These are phyloP conservation scores for Scheffersomyces lignicola DNA, from an alignment of 1,139 yeast genomes.

Conservation along the genomic window DNA sequence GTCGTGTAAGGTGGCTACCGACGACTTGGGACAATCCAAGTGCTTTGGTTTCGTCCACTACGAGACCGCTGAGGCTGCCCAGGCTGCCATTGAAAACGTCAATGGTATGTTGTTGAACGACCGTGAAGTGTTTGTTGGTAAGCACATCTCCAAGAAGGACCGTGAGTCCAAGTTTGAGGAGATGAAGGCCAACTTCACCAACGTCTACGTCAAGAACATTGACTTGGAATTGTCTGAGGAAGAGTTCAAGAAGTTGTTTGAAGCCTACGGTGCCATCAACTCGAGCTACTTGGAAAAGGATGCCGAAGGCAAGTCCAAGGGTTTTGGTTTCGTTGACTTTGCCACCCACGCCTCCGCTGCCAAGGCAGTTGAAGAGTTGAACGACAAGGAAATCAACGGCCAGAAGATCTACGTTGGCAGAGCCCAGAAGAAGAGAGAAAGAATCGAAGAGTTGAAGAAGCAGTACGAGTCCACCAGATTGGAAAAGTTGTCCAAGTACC, in stretches of 20 bases:
- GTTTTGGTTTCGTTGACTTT: constrained; percentile 94
- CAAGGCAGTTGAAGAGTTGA: constrained; percentile 88
- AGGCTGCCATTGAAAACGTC: constrained; percentile 93
- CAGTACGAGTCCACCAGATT: constrained; percentile 92
- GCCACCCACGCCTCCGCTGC: constrained; percentile 86
- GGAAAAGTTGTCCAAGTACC: constrained; percentile 92
- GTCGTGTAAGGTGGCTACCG: constrained; percentile 97
- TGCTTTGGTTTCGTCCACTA: constrained; percentile 98
- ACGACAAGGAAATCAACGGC: constrained; percentile 83
- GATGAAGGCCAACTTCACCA: constrained; percentile 91
- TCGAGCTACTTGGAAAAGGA: constrained; percentile 83
- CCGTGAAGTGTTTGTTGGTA: constrained; percentile 94
- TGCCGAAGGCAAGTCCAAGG: constrained; percentile 86
- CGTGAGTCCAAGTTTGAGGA: constrained; percentile 94
- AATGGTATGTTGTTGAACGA: constrained; percentile 99
- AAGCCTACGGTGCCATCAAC: constrained; percentile 76
- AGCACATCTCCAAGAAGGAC: constrained; percentile 90
- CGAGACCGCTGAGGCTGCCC: constrained; percentile 91
- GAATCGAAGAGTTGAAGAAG: constrained; percentile 93
- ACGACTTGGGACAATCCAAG: constrained; percentile 86
- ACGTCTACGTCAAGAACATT: constrained; percentile 91
- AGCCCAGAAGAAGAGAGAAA: constrained; percentile 99
- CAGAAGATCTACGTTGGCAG: constrained; percentile 93
- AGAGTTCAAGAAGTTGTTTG: constrained; percentile 72
- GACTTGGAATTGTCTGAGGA: constrained; percentile 70